These are phyloP conservation scores for Erigeron philadelphicus DNA, from an alignment of 140 eudicot genomes.

Conservation along the genomic window DNA sequence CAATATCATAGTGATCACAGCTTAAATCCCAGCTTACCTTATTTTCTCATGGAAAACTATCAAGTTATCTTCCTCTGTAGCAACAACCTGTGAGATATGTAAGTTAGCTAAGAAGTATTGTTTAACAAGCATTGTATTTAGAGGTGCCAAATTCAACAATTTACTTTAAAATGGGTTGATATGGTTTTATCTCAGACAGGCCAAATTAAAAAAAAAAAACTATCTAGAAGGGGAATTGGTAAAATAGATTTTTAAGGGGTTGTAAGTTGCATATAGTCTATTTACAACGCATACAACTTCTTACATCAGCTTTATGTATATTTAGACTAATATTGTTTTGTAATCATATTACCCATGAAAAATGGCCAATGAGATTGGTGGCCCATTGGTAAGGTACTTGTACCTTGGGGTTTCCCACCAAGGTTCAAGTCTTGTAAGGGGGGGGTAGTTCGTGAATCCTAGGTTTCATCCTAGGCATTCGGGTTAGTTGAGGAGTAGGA, in stretches of 20 bases:
- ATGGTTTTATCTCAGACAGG: background rate
- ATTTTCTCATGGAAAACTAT: conserved; percentile 79
- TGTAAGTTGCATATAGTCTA: background rate
- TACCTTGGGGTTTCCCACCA: too few species aligned
- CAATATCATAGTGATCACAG: conserved; percentile 1
- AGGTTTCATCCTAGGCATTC: too few species aligned
- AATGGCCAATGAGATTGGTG: background rate
- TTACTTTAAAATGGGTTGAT: background rate
- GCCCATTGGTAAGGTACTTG: too few species aligned
- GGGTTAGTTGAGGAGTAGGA: too few species aligned
- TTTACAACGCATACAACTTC: background rate
- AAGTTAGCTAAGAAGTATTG: conserved; percentile 1
- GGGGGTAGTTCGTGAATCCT: too few species aligned
- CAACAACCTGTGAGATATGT: conserved; percentile 55
- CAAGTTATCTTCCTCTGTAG: conserved; percentile 74
- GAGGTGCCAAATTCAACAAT: background rate
- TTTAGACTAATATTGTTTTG: background rate
- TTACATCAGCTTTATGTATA: background rate
- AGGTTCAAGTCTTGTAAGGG: too few species aligned
- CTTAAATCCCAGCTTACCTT: conserved; percentile 44
- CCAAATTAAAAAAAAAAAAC: background rate
- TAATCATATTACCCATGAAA: background rate
- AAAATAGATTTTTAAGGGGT: background rate
- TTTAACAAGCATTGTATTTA: conserved; percentile 13
- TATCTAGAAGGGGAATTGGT: background rate